Conservation (phyloP, 73 alveolate genomes). For the Stentor coeruleus region DNA sequence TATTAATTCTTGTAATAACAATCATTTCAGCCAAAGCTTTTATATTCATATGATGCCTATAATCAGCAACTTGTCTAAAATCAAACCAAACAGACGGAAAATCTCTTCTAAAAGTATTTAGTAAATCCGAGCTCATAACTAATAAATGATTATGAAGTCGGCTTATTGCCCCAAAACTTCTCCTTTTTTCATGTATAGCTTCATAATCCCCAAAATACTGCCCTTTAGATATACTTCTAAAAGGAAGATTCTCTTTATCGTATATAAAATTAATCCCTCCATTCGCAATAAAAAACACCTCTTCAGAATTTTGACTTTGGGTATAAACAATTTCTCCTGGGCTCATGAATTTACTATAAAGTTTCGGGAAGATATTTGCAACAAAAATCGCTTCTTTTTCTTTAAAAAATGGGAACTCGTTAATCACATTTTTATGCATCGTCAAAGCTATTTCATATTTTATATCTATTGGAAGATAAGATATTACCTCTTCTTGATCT, state of each 20-base stretch:
- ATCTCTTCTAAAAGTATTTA: background rate
- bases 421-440: conserved; percentile 67
- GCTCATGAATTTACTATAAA: conserved; percentile 50
- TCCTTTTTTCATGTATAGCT: too few relatives aligned
- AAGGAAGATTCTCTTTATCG: background rate
- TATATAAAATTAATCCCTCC: conserved; percentile 66
- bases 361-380: conserved; percentile 52
- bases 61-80: background rate
- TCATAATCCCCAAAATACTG: conserved; percentile 3
- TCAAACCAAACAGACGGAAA: background rate
- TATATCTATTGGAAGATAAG: conserved; percentile 62
- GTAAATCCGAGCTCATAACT: background rate
- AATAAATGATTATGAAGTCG: background rate
- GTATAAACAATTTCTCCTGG: conserved; percentile 57
- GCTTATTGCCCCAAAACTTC: background rate
- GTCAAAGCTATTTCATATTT: conserved; percentile 62
- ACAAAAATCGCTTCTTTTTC: conserved; percentile 61
- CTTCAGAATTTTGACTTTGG: conserved; percentile 60
- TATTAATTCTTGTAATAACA: background rate
- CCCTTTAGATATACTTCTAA: background rate
- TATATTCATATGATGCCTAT: background rate
- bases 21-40: background rate
- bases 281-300: conserved; percentile 52
- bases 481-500: conserved; percentile 39
- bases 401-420: conserved; percentile 51